Conservation (phyloP, 2,329 filamentous ascomycete genomes). For the Ambrosiella beaveri region DNA sequence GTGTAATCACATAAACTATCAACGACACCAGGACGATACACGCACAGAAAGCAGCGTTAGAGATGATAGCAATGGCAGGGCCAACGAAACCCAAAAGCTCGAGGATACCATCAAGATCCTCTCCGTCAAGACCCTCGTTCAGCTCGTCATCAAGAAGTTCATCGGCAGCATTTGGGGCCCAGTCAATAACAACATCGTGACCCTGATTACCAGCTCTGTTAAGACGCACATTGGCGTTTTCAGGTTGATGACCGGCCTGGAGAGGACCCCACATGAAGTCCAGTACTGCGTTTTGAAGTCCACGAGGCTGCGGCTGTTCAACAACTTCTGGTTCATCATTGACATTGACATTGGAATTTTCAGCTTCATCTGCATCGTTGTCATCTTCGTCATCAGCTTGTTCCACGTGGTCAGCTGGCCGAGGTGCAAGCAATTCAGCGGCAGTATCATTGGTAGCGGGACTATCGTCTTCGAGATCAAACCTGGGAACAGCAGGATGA, state of each 20-base stretch:
- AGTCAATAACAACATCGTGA: not conserved
- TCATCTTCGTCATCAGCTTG: too few relatives aligned
- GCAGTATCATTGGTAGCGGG: constrained; percentile 36
- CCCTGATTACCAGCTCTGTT: constrained; percentile 29
- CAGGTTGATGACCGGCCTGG: not conserved
- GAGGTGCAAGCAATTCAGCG: too few relatives aligned
- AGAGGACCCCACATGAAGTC: not conserved
- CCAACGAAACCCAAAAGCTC: constrained; percentile 95
- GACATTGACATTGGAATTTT: constrained; percentile 23
- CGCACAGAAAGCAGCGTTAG: constrained; percentile 88
- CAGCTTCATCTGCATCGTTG: constrained; percentile 15
- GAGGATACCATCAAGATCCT: constrained; percentile 75
- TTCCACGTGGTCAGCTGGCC: too few relatives aligned
- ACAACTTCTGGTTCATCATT: constrained; percentile 25
- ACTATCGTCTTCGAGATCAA: constrained; percentile 25
- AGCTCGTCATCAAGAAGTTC: not conserved
- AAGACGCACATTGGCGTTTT: constrained; percentile 16
- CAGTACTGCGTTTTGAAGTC: constrained; percentile 14
- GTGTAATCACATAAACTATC: constrained; percentile 69
- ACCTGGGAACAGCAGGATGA: constrained; percentile 20
- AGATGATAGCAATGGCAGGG: constrained; percentile 71
- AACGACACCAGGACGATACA: constrained; percentile 80
- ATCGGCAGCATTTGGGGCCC: not conserved
- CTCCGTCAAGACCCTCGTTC: constrained; percentile 29
- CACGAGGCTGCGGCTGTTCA: constrained; percentile 13